Conservation (phyloP, 805 yeast species). For the Brettanomyces sp. region DNA sequence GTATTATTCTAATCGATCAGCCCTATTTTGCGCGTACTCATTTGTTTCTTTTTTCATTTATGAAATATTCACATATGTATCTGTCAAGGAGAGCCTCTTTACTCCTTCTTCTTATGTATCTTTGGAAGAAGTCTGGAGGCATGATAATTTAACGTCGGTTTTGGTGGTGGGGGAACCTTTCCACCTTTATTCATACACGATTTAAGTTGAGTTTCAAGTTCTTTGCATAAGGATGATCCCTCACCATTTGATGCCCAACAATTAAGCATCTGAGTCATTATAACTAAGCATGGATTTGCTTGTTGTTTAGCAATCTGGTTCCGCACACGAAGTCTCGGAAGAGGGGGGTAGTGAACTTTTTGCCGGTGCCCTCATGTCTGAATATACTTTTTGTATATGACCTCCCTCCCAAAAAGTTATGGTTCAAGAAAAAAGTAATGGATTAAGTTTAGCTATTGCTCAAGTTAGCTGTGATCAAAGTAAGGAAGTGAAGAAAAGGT, state of each 20-base stretch:
- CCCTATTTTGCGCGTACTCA: no score
- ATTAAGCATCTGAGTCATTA: slow-evolving; percentile 77
- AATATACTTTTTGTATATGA: not conserved
- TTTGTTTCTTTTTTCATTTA: no score
- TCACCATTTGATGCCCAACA: slow-evolving; percentile 97
- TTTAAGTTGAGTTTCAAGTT: slow-evolving; percentile 61
- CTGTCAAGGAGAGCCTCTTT: not conserved
- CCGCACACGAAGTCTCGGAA: slow-evolving; percentile 64
- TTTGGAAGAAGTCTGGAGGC: slow-evolving; percentile 48
- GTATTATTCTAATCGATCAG: no score
- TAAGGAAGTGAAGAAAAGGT: no score
- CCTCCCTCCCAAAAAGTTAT: not conserved
- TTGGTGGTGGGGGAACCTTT: slow-evolving; percentile 26
- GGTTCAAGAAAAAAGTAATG: no score
- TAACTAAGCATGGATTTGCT: slow-evolving; percentile 65
- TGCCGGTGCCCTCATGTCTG: slow-evolving; percentile 12
- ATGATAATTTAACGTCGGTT: slow-evolving; percentile 44
- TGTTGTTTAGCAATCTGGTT: slow-evolving; percentile 48
- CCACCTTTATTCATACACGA: slow-evolving; percentile 51
- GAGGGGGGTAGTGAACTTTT: slow-evolving; percentile 50
- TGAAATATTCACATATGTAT: no score
- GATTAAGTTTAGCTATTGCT: no score
- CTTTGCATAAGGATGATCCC: slow-evolving; percentile 58
- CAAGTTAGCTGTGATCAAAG: no score
- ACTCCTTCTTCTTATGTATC: slow-evolving; percentile 29